Evolutionary conservation across 768 basidiomycete genomes (phyloP), one percentile per base, ranked within the genome.

Genomic region (Pleurotus djamor): DNA sequence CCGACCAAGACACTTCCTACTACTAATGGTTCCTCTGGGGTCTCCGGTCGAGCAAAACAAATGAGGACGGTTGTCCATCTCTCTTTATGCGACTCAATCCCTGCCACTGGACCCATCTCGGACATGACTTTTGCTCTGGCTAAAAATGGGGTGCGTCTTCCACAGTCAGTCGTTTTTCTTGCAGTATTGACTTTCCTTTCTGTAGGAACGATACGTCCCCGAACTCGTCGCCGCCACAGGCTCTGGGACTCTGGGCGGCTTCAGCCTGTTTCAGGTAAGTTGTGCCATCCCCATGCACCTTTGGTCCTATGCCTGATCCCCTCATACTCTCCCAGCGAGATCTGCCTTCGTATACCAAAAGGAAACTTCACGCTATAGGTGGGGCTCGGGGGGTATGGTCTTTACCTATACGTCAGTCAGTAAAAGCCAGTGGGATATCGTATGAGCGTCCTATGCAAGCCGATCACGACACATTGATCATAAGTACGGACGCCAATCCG

Each of bases 201-300:
- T 54, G 33, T 61, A 92, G 89, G 89, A 91, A 61, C 84, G 88
- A 58, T 73, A 76, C 36, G 85, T 89, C 2, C 84, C 93, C 2
- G 92, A 97, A 70, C 80, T 98, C 4, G 88, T 96, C 13, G 83
- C 91, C 16, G 86, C 94, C 28, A 95, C 92, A 10, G 96, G 96
- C 12, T 80, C 87, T 8, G 92, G 88, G 0, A 70, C 77, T 16
- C 72, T 86, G 7, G 92, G 92, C 5, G 92, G 93, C 2, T 89
- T 96, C 69, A 92, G 91, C 14, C 77, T 94, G 33, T 91, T 94
- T 72, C 91, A 93, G 76, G 92, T 91, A 65, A 21, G 76, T 60
- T 21, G 3, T 52, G 44, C 48, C 48, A 48, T 43, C 60, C 49
- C 49, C 38, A 32, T 62, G 28, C 38, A 37, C 48, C 58, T 34